Evolutionary conservation across 352 stramenopile species (phyloP).

Genomic region (Plasmopara muralis): DNA sequence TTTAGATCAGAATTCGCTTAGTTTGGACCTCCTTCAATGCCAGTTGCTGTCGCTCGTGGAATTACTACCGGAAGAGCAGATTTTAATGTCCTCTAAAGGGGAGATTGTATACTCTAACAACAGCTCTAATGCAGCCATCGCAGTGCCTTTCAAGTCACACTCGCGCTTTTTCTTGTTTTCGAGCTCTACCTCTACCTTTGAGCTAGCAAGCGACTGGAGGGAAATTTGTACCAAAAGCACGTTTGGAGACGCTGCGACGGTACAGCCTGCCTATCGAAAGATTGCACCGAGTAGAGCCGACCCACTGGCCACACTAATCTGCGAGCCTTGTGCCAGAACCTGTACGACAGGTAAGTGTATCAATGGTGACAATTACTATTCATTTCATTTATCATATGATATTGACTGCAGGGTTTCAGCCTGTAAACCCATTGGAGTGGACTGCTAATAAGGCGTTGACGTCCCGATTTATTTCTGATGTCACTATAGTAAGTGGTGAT

Average conservation of each 20-base stretch:
- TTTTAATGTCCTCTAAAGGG: constrained; percentile 39
- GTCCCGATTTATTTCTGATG: constrained; percentile 57
- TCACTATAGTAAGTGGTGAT: constrained; percentile 50
- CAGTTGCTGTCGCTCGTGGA: constrained; percentile 64
- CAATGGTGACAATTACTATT: background rate
- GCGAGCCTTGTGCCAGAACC: constrained; percentile 51
- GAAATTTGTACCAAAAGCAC: constrained; percentile 56
- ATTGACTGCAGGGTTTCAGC: constrained; percentile 27
- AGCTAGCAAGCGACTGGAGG: constrained; percentile 38
- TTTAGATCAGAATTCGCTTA: constrained; percentile 21
- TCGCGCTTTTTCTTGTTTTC: constrained; percentile 41
- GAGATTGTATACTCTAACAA: constrained; percentile 29
- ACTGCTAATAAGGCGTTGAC: constrained; percentile 18
- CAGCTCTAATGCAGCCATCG: constrained; percentile 14
- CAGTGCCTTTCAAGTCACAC: constrained; percentile 6
- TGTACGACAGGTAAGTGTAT: constrained; percentile 46
- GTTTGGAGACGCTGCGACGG: constrained; percentile 39
- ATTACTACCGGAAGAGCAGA: constrained; percentile 48
- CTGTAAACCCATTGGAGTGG: constrained; percentile 46
- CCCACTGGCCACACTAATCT: constrained; percentile 30
- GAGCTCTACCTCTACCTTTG: constrained; percentile 2
- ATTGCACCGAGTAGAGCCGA: constrained; percentile 3
- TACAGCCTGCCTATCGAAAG: constrained; percentile 50
- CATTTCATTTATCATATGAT: too few relatives aligned
- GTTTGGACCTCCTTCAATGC: constrained; percentile 61